Base-by-base conservation (phyloP, 2,329 filamentous ascomycete species). In the Pseudogymnoascus sp. region DNA sequence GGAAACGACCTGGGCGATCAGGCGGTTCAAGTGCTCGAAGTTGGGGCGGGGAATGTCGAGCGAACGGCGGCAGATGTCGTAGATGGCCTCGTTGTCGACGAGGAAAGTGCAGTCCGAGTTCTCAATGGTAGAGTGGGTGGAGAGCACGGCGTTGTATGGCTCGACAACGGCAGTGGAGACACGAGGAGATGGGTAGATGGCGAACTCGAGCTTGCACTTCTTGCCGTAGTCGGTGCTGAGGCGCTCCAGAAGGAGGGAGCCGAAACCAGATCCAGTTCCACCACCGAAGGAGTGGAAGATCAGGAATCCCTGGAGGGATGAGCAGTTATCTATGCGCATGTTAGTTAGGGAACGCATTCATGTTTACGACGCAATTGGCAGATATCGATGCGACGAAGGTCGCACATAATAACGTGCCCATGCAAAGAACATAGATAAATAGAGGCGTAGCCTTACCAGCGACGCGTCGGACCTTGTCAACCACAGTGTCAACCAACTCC, bases 231-330 rank as follows among this genome's bases (percentile, higher is more conserved):
- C 83, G 66, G 80, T 79, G 58, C 83, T 81, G 60, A 87, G 78
- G 66, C 82, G 82, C 72, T 87, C 84, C 57, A 87, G 77, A 64
- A 87, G 76, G 43, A 87, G 78, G 61, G 84, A 82, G 68, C 84
- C 84, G 66, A 87, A 87, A 58, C 84, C 84, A 66, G 84, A 87
- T 59, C 84, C 84, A 64, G 84, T 87, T 74, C 84, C 84, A 70
- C 84, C 84, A 65, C 84, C 84, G 66, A 87, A 87, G 8, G 83
- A 86, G 75, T 87, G 84, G 77, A 87, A 87, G 71, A 87, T 81
- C 65, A 87, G 74, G 76, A 87, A 87, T 60, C 84, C 84, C 72
- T 87, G 84, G 59, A 87, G 80, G 62, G 82, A 85, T 33, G 79
- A 78, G 76, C 84, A 87, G 76, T 85, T 86, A 71, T 87, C 84